phyloP scores from a whole-genome alignment of 805 yeast species.

The Diddensiella caesifluorescens region DNA sequence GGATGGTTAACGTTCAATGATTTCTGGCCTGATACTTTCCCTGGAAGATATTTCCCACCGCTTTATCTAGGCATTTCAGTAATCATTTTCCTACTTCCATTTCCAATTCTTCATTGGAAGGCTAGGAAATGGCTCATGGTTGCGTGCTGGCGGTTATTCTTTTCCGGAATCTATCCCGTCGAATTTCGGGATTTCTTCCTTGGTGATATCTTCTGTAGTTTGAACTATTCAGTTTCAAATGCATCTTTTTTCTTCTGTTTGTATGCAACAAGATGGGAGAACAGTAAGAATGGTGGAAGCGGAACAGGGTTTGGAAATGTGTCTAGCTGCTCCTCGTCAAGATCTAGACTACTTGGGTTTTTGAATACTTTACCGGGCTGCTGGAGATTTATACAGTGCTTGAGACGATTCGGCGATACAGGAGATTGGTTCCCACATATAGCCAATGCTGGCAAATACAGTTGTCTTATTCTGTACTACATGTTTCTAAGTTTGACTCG shows the following conservation, averaged over 20 bases:
- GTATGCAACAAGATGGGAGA: conserved; percentile 65
- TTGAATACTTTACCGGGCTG: conserved; percentile 78
- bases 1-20: conserved; percentile 73
- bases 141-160: conserved; percentile 62
- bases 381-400: conserved; percentile 88
- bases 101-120: conserved; percentile 48
- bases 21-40: conserved; percentile 55
- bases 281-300: conserved; percentile 29
- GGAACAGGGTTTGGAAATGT: conserved; percentile 24
- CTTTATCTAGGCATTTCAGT: conserved; percentile 55
- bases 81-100: conserved; percentile 54
- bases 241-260: conserved; percentile 80
- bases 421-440: conserved; percentile 96
- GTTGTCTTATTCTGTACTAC: conserved; percentile 60
- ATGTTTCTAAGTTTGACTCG: conserved; percentile 73
- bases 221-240: conserved; percentile 84
- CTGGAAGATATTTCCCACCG: conserved; percentile 78
- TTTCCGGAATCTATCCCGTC: conserved; percentile 89
- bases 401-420: conserved; percentile 86
- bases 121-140: conserved; percentile 74
- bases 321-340: conserved; percentile 61
- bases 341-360: conserved; percentile 76
- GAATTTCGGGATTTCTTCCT: conserved; percentile 91
- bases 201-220: conserved; percentile 85
- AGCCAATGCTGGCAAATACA: conserved; percentile 79